A percentile compares a stretch with the other conserved stretches of the same genome.
Evolutionary conservation across 192 early-diverging fungal species (phyloP).

Genomic region (Coemansia pectinata): DNA sequence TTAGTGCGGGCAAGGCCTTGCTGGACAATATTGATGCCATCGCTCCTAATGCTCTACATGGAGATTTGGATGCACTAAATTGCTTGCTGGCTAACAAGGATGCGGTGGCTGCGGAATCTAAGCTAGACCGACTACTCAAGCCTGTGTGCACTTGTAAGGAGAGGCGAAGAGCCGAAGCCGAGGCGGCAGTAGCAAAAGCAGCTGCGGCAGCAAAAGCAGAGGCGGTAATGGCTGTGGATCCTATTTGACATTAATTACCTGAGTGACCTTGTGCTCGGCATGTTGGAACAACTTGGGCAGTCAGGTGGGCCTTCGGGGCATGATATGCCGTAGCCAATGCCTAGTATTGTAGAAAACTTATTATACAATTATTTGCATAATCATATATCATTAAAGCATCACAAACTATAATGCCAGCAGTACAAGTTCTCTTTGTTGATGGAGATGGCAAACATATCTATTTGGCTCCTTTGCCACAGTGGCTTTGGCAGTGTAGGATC

Average conservation of each 20-base stretch:
- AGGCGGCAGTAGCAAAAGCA: constrained; percentile 7
- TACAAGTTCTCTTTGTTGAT: neutral
- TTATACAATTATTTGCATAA: no score
- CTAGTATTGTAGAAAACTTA: neutral
- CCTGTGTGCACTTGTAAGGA: constrained; percentile 42
- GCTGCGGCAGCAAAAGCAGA: neutral
- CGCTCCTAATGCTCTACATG: constrained; percentile 43
- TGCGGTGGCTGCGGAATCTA: neutral
- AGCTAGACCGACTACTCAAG: constrained; percentile 38
- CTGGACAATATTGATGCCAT: constrained; percentile 33
- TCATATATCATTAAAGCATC: no score
- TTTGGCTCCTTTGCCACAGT: neutral
- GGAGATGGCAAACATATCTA: neutral
- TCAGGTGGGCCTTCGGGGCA: neutral
- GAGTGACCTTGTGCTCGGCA: neutral
- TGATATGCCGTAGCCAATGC: neutral
- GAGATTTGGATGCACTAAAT: constrained; percentile 22
- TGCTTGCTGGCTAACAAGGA: neutral
- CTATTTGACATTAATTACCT: neutral
- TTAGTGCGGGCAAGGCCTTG: constrained; percentile 25
- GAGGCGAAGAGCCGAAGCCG: constrained; percentile 16
- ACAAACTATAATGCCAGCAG: neutral
- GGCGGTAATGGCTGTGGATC: neutral
- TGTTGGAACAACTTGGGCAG: neutral
- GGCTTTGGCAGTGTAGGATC: neutral